Evolutionary conservation across 176 grass and related monocot species (phyloP).

Genomic region (Tillandsia fasciculata): DNA sequence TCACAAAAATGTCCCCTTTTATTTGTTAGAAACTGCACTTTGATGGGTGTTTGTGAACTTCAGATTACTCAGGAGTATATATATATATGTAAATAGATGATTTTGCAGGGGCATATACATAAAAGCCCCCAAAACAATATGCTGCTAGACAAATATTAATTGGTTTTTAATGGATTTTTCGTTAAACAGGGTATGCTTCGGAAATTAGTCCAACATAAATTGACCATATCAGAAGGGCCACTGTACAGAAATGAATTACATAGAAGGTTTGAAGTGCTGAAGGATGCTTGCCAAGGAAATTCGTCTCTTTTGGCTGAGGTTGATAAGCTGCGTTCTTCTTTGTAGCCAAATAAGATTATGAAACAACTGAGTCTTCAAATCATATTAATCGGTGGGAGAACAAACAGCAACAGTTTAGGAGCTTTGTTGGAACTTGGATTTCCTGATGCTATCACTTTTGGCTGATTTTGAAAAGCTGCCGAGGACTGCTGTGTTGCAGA

Average conservation of each 20-base stretch:
- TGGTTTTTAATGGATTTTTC: conserved; percentile 1
- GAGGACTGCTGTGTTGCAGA: no score
- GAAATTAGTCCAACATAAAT: conserved; percentile 46
- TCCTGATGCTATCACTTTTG: no score
- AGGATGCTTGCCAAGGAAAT: conserved; percentile 63
- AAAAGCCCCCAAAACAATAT: neutral
- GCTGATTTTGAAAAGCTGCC: no score
- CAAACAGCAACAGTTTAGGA: neutral
- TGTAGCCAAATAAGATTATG: neutral
- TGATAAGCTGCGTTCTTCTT: conserved; percentile 36
- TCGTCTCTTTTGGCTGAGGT: conserved; percentile 52
- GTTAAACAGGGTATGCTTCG: conserved; percentile 50
- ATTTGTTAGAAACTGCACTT: no score
- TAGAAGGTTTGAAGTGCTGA: conserved; percentile 39
- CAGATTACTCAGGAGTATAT: no score
- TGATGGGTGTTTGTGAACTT: no score
- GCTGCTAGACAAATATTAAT: neutral
- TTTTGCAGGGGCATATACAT: neutral
- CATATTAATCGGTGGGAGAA: neutral
- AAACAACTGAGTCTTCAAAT: neutral
- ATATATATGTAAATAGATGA: no score
- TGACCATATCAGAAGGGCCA: conserved; percentile 25
- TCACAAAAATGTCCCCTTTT: no score
- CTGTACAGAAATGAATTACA: conserved; percentile 27
- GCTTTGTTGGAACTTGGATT: neutral